Conservation (phyloP, 257 asterid species). For the Solanum bulbocastanum region DNA sequence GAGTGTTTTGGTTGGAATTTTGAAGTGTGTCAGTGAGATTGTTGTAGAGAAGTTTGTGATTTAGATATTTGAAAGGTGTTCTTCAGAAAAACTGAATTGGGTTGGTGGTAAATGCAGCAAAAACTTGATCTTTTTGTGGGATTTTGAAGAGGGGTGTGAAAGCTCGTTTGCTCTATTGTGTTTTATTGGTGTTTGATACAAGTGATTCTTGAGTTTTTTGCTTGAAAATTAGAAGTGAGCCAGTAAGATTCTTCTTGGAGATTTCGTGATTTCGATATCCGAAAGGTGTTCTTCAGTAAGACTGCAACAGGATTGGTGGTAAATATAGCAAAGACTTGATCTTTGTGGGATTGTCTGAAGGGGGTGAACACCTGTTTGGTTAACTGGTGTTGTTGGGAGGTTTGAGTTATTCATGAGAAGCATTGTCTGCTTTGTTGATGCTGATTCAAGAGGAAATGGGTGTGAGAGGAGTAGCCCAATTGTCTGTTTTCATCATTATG, state of each 20-base stretch:
- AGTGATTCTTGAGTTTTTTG: not conserved
- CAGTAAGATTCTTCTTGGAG: conserved; percentile 2
- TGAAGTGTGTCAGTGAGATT: conserved; percentile 11
- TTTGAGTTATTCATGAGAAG: conserved; percentile 19
- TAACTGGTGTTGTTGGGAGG: not conserved
- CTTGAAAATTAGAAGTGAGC: not conserved
- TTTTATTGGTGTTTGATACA: not conserved
- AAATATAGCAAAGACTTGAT: conserved; percentile 20
- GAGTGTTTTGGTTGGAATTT: not conserved
- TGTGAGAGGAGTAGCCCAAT: conserved; percentile 14
- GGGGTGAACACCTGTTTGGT: not conserved
- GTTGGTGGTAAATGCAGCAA: conserved; percentile 16
- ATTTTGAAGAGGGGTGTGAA: not conserved
- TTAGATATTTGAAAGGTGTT: conserved; percentile 6
- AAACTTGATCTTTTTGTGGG: conserved; percentile 6
- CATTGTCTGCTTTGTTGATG: conserved; percentile 12
- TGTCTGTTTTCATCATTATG: conserved; percentile 25
- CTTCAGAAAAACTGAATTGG: conserved; percentile 3
- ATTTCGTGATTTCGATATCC: conserved; percentile 4
- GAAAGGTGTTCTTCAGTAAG: conserved; percentile 4
- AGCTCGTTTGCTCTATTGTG: not conserved
- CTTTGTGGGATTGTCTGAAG: not conserved
- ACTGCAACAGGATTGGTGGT: conserved; percentile 14
- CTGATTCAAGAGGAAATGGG: conserved; percentile 35
- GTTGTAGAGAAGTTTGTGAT: conserved; percentile 1